These are phyloP conservation scores for Hibiscus syriacus DNA, from an alignment of 345 rosid species.

Conservation along the genomic window DNA sequence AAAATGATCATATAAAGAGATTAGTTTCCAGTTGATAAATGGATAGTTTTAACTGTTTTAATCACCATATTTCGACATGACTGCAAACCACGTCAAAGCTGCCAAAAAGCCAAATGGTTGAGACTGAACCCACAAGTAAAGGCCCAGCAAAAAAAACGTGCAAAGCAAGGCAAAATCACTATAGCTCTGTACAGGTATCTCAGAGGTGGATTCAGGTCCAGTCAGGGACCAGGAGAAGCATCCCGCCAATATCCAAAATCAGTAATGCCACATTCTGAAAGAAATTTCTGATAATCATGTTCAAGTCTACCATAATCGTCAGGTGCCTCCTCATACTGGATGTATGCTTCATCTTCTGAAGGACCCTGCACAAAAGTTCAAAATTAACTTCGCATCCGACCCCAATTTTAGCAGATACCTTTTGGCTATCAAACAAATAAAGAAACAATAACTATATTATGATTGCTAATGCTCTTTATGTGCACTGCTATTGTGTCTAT, in stretches of 20 bases:
- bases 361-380: not conserved
- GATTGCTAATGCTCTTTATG: not conserved
- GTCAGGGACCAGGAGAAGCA: not conserved
- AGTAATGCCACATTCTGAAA: conserved; percentile 7
- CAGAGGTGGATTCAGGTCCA: not conserved
- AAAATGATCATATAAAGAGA: too few relatives aligned
- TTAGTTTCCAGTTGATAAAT: too few relatives aligned
- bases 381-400: not conserved
- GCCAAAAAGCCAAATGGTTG: too few relatives aligned
- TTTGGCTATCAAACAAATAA: not conserved
- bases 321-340: not conserved
- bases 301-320: conserved; percentile 3
- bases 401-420: too few relatives aligned
- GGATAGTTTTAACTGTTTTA: too few relatives aligned
- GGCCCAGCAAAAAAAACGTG: not conserved
- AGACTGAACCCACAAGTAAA: too few relatives aligned
- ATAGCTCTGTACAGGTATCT: not conserved
- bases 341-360: conserved; percentile 1
- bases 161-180: not conserved
- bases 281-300: conserved; percentile 9
- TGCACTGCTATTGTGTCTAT: not conserved
- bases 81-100: too few relatives aligned
- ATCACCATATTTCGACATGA: too few relatives aligned
- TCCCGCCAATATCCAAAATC: conserved; percentile 2
- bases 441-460: not conserved